Base-by-base conservation (phyloP, 768 basidiomycete genomes). In the Pleurotus tuoliensis region DNA sequence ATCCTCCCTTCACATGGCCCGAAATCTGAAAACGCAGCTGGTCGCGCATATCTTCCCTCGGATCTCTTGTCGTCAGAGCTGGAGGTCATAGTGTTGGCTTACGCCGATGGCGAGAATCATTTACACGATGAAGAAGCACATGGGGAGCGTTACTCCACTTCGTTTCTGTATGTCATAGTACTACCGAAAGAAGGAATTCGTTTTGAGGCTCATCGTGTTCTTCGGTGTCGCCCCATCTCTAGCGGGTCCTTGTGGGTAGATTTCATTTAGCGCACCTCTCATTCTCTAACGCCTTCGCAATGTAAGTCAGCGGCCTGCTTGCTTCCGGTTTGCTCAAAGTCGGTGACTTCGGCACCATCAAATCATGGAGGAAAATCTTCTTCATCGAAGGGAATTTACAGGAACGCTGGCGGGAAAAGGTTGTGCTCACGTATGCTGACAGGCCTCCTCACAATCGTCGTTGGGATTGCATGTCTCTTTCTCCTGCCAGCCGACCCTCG, bases 291-390 rank as follows among this genome's bases (percentile, higher is more conserved):
- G 30, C 18, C 11, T 16, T 16, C 8, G 3, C 27, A 16, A 18
- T 25, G 18, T 55, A 56, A 34, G 51, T 45, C 54, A 72, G 73
- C 15, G 73, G 73, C n/a, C 62, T 75, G 7, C 60, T 75, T 22
- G 72, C 73, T 2, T 75, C 73, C 11, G 72, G 73, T 27, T 64
- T 75, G 24, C 63, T 73, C n/a, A 64, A 64, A 1, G 54, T 75
- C 1, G 52, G 64, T 7, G 68, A 74, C 57, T 64, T 75, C 47
- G 71, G 72, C 1, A 54, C 58, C 13, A 66, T 73, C 2, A 65
- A 59, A 18, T 60, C 66, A 30, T 75, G 73, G 73, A 58, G 71
- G 44, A 75, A 74, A 66, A 71, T 71, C 39, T 71, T 71, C 62
- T 59, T 71, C 22, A 58, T 71, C 15, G 70, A 71, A 63, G 70